Percentiles rank a stretch among this genome's conserved stretches.
Conservation (phyloP, 306 rosid species). For the Cajanus cajan region DNA sequence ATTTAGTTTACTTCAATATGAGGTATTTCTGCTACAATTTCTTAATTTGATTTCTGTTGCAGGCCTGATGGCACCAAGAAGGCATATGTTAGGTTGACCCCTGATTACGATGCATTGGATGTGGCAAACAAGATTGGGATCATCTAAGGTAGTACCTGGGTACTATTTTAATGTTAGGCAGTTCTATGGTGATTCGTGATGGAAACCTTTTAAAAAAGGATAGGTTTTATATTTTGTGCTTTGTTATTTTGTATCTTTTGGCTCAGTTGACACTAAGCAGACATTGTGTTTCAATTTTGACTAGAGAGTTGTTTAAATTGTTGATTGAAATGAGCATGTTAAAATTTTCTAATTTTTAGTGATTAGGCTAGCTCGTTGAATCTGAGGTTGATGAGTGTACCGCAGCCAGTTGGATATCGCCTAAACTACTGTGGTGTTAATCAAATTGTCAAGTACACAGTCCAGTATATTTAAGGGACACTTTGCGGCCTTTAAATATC, state of each 20-base stretch:
- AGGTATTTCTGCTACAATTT: not conserved
- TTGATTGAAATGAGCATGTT: not conserved
- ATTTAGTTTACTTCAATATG: not conserved
- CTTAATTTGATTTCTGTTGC: constrained; percentile 26
- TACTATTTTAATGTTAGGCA: constrained; percentile 21
- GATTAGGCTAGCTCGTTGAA: not conserved
- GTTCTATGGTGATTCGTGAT: constrained; percentile 3
- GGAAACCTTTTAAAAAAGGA: not conserved
- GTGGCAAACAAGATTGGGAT: constrained; percentile 93
- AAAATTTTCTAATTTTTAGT: not conserved
- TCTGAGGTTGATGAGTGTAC: not conserved
- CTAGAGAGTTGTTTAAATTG: constrained; percentile 19
- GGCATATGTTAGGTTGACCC: constrained; percentile 87
- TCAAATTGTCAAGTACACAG: not conserved
- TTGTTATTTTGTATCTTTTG: constrained; percentile 2
- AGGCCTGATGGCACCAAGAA: constrained; percentile 97
- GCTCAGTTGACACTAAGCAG: constrained; percentile 5
- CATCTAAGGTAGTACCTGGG: constrained; percentile 44
- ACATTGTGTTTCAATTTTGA: constrained; percentile 39
- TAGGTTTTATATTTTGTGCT: constrained; percentile 27
- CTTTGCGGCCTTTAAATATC: not conserved
- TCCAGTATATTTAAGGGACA: not conserved
- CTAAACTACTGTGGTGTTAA: not conserved
- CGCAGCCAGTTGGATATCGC: not conserved
- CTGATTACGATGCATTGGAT: constrained; percentile 82